A percentile compares a stretch with the other conserved stretches of the same genome.
These are phyloP conservation scores for Phyllostachys edulis DNA, from an alignment of 176 grass and related monocot genomes.

Conservation along the genomic window DNA sequence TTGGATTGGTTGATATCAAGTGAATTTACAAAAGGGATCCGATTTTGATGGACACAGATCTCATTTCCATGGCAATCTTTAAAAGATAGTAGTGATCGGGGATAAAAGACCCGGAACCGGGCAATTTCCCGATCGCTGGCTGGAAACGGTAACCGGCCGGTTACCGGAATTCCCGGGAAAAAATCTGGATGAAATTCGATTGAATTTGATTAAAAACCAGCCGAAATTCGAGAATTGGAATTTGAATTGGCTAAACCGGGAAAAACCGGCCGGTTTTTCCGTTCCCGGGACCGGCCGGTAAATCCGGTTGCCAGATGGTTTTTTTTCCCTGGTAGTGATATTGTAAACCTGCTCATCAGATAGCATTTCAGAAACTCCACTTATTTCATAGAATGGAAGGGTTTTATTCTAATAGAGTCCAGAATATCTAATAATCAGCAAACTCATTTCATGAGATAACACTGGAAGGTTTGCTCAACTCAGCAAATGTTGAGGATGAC, in stretches of 20 bases:
- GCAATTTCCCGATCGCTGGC: too few species aligned
- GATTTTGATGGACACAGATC: neutral
- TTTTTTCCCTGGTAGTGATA: too few species aligned
- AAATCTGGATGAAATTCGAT: too few species aligned
- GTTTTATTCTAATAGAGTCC: neutral
- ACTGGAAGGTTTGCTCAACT: neutral
- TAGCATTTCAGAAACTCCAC: neutral
- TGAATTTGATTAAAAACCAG: too few species aligned
- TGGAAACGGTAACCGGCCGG: too few species aligned
- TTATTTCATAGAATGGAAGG: neutral
- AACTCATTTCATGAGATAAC: neutral
- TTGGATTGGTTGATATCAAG: constrained; percentile 14
- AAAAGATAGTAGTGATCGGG: neutral
- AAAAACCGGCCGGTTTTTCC: too few species aligned
- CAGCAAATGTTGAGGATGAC: neutral
- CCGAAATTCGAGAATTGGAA: too few species aligned
- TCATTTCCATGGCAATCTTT: neutral
- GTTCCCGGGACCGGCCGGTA: too few species aligned
- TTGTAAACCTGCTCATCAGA: neutral
- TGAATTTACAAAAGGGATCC: neutral
- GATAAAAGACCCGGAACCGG: too few species aligned
- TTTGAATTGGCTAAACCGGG: too few species aligned
- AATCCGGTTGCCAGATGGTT: too few species aligned
- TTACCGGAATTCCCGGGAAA: too few species aligned
- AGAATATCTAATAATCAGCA: neutral